A percentile compares a stretch with the other conserved stretches of the same genome.
Evolutionary conservation across 257 asterid species (phyloP).

Genomic region (Solanum lignicaule): DNA sequence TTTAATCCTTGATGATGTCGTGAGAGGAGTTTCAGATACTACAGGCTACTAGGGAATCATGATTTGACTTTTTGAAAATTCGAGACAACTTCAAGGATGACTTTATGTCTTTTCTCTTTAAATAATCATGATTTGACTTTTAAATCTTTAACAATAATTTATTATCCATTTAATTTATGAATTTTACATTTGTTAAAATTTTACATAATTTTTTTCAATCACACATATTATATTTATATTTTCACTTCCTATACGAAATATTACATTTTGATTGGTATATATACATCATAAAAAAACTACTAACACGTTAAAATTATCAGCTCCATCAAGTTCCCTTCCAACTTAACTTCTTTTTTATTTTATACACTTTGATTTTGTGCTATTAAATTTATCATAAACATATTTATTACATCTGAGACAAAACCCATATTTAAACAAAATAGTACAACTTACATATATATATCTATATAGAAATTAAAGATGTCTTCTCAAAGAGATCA

Average conservation of each 20-base stretch:
- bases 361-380: too few species aligned
- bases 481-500: background rate
- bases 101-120: too few species aligned
- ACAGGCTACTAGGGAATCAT: constrained; percentile 1
- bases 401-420: fast-evolving
- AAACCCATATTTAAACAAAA: too few species aligned
- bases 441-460: background rate
- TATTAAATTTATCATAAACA: background rate
- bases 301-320: background rate
- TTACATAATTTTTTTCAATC: too few species aligned
- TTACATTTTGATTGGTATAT: background rate
- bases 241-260: background rate
- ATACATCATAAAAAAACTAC: background rate
- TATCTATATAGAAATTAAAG: too few species aligned
- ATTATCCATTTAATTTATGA: background rate
- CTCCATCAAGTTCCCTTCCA: background rate
- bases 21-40: constrained; percentile 15
- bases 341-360: background rate
- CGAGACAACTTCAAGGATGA: too few species aligned
- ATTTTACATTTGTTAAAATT: background rate
- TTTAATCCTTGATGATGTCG: constrained; percentile 2
- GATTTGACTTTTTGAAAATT: too few species aligned
- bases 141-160: background rate
- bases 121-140: too few species aligned
- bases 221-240: background rate